Evolutionary conservation across 306 rosid species (phyloP).

Genomic region (Rubus idaeus): DNA sequence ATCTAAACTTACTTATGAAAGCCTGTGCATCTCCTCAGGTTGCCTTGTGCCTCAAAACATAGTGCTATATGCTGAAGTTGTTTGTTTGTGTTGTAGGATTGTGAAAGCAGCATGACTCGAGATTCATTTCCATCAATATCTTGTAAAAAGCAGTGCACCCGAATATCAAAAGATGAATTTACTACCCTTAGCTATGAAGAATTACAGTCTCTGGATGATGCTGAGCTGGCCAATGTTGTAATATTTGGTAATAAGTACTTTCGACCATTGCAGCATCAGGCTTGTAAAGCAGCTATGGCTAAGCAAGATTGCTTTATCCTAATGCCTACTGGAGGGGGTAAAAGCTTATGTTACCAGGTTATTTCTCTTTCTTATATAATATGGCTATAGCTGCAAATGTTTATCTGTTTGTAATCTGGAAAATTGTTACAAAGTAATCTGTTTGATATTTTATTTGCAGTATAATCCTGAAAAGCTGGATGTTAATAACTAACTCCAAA

Average conservation of each 20-base stretch:
- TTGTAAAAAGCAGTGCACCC: conserved; percentile 33
- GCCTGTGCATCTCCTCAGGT: neutral
- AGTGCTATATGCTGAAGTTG: conserved; percentile 24
- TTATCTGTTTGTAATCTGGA: conserved; percentile 4
- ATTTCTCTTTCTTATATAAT: conserved; percentile 25
- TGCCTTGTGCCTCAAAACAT: neutral
- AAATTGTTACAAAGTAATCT: neutral
- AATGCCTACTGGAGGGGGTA: conserved; percentile 99
- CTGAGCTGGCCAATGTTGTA: conserved; percentile 89
- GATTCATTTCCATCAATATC: conserved; percentile 47
- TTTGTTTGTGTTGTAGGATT: conserved; percentile 47
- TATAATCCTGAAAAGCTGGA: neutral
- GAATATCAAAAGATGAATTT: conserved; percentile 34
- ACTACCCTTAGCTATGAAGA: conserved; percentile 60
- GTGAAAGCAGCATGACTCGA: conserved; percentile 59
- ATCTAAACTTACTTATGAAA: neutral
- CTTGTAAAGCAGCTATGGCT: conserved; percentile 75
- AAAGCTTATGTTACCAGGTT: conserved; percentile 98
- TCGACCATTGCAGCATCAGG: conserved; percentile 90
- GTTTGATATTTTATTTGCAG: neutral
- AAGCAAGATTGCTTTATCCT: conserved; percentile 85
- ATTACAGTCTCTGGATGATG: conserved; percentile 67
- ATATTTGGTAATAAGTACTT: conserved; percentile 74
- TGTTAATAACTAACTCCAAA: neutral
- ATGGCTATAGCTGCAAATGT: neutral